A percentile compares a stretch with the other conserved stretches of the same genome.
These are phyloP conservation scores for Grigorovia jiainica DNA, from an alignment of 805 yeast species.

Conservation along the genomic window DNA sequence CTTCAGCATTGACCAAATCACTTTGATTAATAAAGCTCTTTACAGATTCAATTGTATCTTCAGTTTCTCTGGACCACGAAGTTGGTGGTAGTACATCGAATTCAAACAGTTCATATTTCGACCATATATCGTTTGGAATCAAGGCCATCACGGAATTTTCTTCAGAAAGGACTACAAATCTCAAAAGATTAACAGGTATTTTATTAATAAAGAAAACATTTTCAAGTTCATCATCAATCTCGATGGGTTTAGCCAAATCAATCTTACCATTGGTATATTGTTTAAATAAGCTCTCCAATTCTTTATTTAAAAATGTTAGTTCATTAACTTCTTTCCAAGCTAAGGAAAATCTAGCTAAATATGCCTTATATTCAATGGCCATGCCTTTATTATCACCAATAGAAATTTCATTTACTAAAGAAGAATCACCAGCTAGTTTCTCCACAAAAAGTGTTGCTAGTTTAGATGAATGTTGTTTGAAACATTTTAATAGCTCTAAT, in stretches of 20 bases:
- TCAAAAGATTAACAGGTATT: slow-evolving; percentile 51
- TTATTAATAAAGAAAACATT: slow-evolving; percentile 19
- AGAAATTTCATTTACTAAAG: slow-evolving; percentile 11
- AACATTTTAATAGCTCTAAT: slow-evolving; percentile 40
- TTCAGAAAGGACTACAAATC: slow-evolving; percentile 63
- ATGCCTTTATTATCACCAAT: slow-evolving; percentile 11
- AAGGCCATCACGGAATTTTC: slow-evolving; percentile 64
- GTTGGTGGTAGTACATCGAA: slow-evolving; percentile 66
- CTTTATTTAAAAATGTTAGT: slow-evolving; percentile 39
- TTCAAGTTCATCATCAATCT: not conserved
- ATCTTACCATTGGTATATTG: slow-evolving; percentile 8
- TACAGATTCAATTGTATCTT: slow-evolving; percentile 30
- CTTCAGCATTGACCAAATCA: slow-evolving; percentile 19
- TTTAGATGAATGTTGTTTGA: slow-evolving; percentile 46
- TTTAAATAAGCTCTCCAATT: slow-evolving; percentile 26
- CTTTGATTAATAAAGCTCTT: slow-evolving; percentile 28
- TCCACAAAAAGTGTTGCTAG: slow-evolving; percentile 17
- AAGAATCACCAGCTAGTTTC: slow-evolving; percentile 17
- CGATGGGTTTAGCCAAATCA: not conserved
- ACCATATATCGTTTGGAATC: slow-evolving; percentile 55
- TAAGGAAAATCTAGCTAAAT: slow-evolving; percentile 43
- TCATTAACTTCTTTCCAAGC: slow-evolving; percentile 45
- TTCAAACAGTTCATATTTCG: slow-evolving; percentile 51
- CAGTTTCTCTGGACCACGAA: slow-evolving; percentile 26
- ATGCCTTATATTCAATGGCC: slow-evolving; percentile 43